Conservation (phyloP, 768 basidiomycete genomes). For the Pleurotus citrinopileatus region DNA sequence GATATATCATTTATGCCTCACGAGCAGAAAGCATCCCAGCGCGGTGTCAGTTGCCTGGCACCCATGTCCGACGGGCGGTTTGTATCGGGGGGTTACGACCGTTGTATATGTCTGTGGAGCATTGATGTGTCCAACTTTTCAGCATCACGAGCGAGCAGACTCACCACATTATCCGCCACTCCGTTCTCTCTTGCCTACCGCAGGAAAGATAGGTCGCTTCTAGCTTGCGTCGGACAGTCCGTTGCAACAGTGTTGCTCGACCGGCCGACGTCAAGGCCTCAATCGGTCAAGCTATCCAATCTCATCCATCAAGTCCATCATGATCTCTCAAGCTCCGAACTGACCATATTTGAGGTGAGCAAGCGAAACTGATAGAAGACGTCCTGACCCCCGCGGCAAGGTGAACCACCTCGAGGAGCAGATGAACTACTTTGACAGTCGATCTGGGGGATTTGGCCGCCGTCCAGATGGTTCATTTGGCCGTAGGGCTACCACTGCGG, state of each 20-base stretch:
- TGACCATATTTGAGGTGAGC: constrained; percentile 48
- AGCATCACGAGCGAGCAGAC: constrained; percentile 12
- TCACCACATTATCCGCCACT: constrained; percentile 20
- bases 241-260: constrained; percentile 36
- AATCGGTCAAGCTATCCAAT: constrained; percentile 32
- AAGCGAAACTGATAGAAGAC: constrained; percentile 12
- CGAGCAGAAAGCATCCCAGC: not conserved
- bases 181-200: constrained; percentile 38
- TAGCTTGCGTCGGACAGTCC: constrained; percentile 31
- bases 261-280: constrained; percentile 25
- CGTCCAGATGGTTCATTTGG: constrained; percentile 45
- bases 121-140: constrained; percentile 20
- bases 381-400: too few species aligned
- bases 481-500: constrained; percentile 22
- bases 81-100: constrained; percentile 48
- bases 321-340: constrained; percentile 37
- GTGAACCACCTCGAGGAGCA: constrained; percentile 48
- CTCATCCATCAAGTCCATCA: constrained; percentile 42
- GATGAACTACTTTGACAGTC: constrained; percentile 45
- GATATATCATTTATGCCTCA: constrained; percentile 31
- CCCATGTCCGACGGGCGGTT: constrained; percentile 35
- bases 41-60: constrained; percentile 38
- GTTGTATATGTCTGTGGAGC: constrained; percentile 39
- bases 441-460: constrained; percentile 34
- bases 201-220: constrained; percentile 23